Evolutionary conservation across 2,329 filamentous ascomycete species (phyloP), one percentile per base, ranked within the genome.

Genomic region (Boeremia lycopersici): DNA sequence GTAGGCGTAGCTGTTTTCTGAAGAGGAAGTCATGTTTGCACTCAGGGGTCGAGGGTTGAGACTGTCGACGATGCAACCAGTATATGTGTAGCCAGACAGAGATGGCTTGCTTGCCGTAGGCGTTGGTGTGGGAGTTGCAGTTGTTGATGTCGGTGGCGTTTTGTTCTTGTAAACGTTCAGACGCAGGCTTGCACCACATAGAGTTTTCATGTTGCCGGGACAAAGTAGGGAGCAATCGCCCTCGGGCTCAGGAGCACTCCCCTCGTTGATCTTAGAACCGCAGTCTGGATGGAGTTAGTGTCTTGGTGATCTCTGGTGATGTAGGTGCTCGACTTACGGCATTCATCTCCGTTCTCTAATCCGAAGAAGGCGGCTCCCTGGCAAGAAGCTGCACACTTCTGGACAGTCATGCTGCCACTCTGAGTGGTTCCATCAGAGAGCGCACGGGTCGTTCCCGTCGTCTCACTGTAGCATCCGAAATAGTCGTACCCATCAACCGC

Each of bases 381-480:
- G 40, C 65, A 59, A 53, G 73, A 78, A 6, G 66, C 65, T 9
- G 70, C 65, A 44, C 63, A 64, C 28, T 70, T 75, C 63, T 78
- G 77, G 38, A 73, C 67, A 28, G 64, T 64, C 54, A 79, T 61
- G 13, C 34, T 41, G n/a, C 55, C 50, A 10, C 46, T 68, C 44
- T 76, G 77, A 15, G 62, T 65, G 29, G 67, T 60, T 12, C 70
- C 65, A 6, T 75, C 77, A 35, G 78, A 52, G 19, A 62, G 63
- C 9, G 67, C 61, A 17, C 64, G 68, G 1, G 29, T 57, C 6
- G 53, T 53, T 59, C 15, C 17, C 15, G 44, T 57, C 1, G 67
- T 52, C 39, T 79, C 76, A 36, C 69, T 70, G 57, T 78, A 79
- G 54, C 78, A 80, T 47, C 78, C 78, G 40, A 73, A 53, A 23